Evolutionary conservation across 169 alveolate species (phyloP).

Genomic region (Blepharisma undulans): DNA sequence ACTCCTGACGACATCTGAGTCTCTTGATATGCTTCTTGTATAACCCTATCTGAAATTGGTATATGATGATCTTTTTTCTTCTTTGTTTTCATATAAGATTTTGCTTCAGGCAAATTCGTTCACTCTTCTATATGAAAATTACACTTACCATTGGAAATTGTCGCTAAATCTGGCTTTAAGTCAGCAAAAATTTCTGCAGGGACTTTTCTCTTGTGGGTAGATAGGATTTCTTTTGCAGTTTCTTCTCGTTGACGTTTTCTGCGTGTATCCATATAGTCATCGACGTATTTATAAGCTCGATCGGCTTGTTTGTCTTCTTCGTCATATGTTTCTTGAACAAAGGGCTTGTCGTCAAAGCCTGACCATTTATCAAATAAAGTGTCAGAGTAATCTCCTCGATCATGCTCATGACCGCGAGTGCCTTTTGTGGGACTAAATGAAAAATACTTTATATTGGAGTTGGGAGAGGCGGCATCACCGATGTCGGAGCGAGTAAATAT

Average conservation of each 20-base stretch:
- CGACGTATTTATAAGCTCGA: conserved; percentile 50
- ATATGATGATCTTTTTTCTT: background rate
- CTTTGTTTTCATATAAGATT: background rate
- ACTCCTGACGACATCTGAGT: background rate
- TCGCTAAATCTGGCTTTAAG: conserved; percentile 51
- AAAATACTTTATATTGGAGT: conserved; percentile 32
- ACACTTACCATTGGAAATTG: conserved; percentile 19
- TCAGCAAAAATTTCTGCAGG: conserved; percentile 57
- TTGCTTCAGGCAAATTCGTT: conserved; percentile 18
- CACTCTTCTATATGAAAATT: conserved; percentile 14
- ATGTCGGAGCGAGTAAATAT: conserved; percentile 97
- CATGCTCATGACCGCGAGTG: conserved; percentile 59
- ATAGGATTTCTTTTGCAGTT: conserved; percentile 46
- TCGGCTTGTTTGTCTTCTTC: conserved; percentile 79
- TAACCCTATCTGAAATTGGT: background rate
- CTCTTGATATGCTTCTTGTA: background rate
- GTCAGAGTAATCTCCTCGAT: conserved; percentile 89
- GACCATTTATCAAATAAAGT: conserved; percentile 92
- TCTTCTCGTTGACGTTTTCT: conserved; percentile 45
- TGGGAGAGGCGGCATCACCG: conserved; percentile 88
- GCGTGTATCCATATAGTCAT: conserved; percentile 66
- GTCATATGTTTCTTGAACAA: conserved; percentile 49
- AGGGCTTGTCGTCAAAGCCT: conserved; percentile 87
- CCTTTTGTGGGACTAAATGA: background rate
- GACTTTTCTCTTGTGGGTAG: conserved; percentile 47